A percentile compares a stretch with the other conserved stretches of the same genome.
phyloP scores from a whole-genome alignment of 495 filamentous ascomycete genomes.

The Lophiotrema nucula region DNA sequence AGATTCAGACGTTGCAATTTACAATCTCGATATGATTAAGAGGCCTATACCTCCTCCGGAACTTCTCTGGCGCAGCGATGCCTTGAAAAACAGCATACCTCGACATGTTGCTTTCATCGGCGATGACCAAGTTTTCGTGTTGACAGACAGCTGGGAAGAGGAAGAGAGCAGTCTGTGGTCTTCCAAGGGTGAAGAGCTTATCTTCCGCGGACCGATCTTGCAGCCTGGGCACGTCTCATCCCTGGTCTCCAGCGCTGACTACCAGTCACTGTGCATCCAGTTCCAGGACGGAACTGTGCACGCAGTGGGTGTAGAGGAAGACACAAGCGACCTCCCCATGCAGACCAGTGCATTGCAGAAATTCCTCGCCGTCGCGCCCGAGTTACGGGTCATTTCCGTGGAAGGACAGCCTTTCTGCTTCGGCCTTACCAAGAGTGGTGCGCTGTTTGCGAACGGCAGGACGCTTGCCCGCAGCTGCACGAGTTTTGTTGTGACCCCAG shows the following conservation, averaged over 20 bases:
- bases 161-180: slow-evolving; percentile 19
- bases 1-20: slow-evolving; percentile 28
- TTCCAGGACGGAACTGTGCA: slow-evolving; percentile 12
- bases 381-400: slow-evolving; percentile 5
- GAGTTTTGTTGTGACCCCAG: slow-evolving; percentile 78
- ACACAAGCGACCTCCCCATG: background rate
- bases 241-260: slow-evolving; percentile 14
- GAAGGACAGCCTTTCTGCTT: slow-evolving; percentile 47
- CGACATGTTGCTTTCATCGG: slow-evolving; percentile 37
- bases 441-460: slow-evolving; percentile 73
- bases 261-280: slow-evolving; percentile 16
- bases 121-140: slow-evolving; percentile 28
- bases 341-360: background rate
- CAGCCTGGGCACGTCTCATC: slow-evolving; percentile 3
- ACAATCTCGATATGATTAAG: slow-evolving; percentile 41
- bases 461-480: slow-evolving; percentile 81
- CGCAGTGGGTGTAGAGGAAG: background rate
- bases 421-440: slow-evolving; percentile 68
- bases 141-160: slow-evolving; percentile 26
- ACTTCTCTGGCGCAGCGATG: slow-evolving; percentile 21
- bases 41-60: slow-evolving; percentile 46
- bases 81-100: background rate
- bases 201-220: slow-evolving; percentile 2
- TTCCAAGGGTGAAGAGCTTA: background rate
- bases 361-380: slow-evolving; percentile 20